These are phyloP conservation scores for Eucalyptus regnans DNA, from an alignment of 345 rosid species.

Conservation along the genomic window DNA sequence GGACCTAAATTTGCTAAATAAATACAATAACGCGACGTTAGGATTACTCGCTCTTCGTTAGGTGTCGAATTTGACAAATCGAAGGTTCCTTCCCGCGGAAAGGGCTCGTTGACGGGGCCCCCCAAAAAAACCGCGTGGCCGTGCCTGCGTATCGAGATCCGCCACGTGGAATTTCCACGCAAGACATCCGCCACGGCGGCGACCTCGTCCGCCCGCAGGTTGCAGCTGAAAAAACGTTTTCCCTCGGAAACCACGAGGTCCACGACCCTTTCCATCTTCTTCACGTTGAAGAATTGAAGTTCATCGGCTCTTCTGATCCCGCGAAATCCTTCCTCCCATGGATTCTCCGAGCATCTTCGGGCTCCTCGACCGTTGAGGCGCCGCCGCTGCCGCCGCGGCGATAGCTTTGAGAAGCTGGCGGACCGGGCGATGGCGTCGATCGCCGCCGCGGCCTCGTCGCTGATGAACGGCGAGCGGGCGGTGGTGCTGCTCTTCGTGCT, in stretches of 20 bases:
- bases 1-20: neutral
- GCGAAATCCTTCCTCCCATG: neutral
- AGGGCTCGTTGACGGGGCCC: neutral
- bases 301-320: neutral
- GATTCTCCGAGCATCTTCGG: neutral
- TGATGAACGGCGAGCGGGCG: slow-evolving; percentile 73
- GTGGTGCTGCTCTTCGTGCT: slow-evolving; percentile 49
- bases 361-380: neutral
- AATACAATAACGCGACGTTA: neutral
- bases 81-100: neutral
- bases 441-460: slow-evolving; percentile 1
- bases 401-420: neutral
- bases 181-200: neutral
- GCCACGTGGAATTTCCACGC: neutral
- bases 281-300: neutral
- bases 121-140: neutral
- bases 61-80: neutral
- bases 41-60: neutral
- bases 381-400: neutral
- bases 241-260: neutral
- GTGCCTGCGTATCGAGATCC: neutral
- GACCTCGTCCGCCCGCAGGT: neutral
- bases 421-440: slow-evolving; percentile 1
- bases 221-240: neutral
- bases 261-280: neutral